phyloP scores from a whole-genome alignment of 2,329 filamentous ascomycete genomes.

The Fusarium caatingaense region DNA sequence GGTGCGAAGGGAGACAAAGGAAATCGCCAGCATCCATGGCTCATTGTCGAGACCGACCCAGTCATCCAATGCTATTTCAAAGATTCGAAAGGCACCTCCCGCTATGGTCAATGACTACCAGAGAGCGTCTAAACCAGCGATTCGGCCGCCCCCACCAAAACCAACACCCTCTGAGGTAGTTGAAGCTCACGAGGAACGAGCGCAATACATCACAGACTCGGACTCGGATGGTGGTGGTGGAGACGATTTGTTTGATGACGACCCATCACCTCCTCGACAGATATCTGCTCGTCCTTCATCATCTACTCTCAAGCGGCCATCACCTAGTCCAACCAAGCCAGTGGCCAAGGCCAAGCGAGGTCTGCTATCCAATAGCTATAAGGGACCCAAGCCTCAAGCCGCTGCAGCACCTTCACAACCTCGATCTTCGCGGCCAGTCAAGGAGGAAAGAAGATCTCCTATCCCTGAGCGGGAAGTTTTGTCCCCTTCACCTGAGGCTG shows the following conservation, averaged over 20 bases:
- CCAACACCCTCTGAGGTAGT: slow-evolving; percentile 40
- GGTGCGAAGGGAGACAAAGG: slow-evolving; percentile 66
- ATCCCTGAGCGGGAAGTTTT: slow-evolving; percentile 31
- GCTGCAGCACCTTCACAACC: slow-evolving; percentile 22
- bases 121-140: slow-evolving; percentile 55
- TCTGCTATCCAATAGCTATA: slow-evolving; percentile 47
- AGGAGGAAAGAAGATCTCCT: slow-evolving; percentile 23
- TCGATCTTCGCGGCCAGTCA: slow-evolving; percentile 10
- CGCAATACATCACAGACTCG: slow-evolving; percentile 57
- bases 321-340: slow-evolving; percentile 2
- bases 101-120: slow-evolving; percentile 66
- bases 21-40: slow-evolving; percentile 62
- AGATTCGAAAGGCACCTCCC: slow-evolving; percentile 62
- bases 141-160: slow-evolving; percentile 42
- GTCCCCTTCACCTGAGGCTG: slow-evolving; percentile 37
- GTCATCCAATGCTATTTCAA: slow-evolving; percentile 49
- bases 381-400: slow-evolving; percentile 34
- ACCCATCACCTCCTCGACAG: slow-evolving; percentile 17
- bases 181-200: slow-evolving; percentile 50
- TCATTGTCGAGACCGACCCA: slow-evolving; percentile 54
- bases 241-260: slow-evolving; percentile 43
- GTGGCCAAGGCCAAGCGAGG: slow-evolving; percentile 33
- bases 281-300: slow-evolving; percentile 22
- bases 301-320: slow-evolving; percentile 39
- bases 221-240: slow-evolving; percentile 40